phyloP scores from a whole-genome alignment of 106 monocot species.

The Apostasia ramifera region DNA sequence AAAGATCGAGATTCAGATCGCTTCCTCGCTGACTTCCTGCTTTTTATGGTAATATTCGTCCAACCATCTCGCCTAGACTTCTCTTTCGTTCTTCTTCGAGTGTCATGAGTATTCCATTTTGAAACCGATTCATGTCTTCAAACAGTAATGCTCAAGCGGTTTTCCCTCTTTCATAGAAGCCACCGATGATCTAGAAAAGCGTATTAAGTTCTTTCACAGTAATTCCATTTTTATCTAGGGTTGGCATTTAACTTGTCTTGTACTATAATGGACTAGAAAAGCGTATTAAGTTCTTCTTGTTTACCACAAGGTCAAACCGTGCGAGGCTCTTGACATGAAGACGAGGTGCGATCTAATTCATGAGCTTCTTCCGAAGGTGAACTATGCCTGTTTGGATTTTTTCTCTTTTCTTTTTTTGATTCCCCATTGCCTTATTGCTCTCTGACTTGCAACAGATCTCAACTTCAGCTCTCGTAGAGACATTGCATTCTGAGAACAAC shows the following conservation, averaged over 20 bases:
- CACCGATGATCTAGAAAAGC: no score
- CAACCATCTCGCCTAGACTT: neutral
- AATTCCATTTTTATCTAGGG: no score
- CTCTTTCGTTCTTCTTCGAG: neutral
- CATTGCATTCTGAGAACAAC: conserved; percentile 5
- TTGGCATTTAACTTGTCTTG: no score
- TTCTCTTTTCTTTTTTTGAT: neutral
- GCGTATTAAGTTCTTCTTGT: no score
- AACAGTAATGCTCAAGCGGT: no score
- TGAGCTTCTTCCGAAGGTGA: conserved; percentile 55
- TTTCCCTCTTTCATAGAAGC: no score
- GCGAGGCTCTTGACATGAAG: conserved; percentile 34
- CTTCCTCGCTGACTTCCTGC: conserved; percentile 68
- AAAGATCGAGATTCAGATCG: conserved; percentile 43
- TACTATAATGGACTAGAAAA: no score
- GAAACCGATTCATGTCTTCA: no score
- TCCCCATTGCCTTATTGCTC: neutral
- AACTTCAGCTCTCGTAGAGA: conserved; percentile 25
- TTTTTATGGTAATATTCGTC: conserved; percentile 50
- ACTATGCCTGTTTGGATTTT: neutral
- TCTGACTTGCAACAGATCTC: conserved; percentile 37
- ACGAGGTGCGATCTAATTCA: conserved; percentile 38
- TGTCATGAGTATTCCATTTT: no score
- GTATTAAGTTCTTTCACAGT: no score
- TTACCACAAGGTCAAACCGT: conserved; percentile 35